A percentile compares a stretch with the other conserved stretches of the same genome.
Evolutionary conservation across 352 stramenopile species (phyloP).

Genomic region (Pythium volutum): DNA sequence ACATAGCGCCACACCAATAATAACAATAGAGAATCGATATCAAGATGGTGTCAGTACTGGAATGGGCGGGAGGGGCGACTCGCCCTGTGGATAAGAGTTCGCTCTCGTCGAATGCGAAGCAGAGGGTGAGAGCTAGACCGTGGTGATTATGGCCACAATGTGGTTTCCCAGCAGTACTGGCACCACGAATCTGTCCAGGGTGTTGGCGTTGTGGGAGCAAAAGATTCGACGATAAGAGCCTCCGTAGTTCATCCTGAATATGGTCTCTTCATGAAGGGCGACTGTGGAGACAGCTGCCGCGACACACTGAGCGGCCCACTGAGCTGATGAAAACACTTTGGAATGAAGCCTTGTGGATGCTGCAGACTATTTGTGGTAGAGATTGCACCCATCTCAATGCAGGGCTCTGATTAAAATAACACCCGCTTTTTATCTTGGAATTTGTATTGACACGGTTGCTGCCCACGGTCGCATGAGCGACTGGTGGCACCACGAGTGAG

Average conservation of each 20-base stretch:
- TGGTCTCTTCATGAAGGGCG: not conserved
- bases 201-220: too few species aligned
- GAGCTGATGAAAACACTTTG: not conserved
- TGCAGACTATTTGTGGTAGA: too few species aligned
- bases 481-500: not conserved
- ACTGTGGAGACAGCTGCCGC: not conserved
- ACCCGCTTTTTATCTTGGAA: too few species aligned
- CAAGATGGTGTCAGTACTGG: not conserved
- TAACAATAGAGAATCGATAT: too few species aligned
- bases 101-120: not conserved
- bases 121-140: conserved; percentile 1
- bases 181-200: not conserved
- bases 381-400: not conserved
- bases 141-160: not conserved
- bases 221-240: too few species aligned
- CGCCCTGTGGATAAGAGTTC: not conserved
- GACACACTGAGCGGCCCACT: not conserved
- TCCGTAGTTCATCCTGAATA: too few species aligned
- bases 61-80: not conserved
- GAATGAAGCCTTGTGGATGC: not conserved
- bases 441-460: not conserved
- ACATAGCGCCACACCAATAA: not conserved
- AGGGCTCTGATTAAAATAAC: too few species aligned
- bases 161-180: not conserved
- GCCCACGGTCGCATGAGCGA: not conserved